Evolutionary conservation across 768 basidiomycete species (phyloP).

Genomic region (Hysterangium stoloniferum): DNA sequence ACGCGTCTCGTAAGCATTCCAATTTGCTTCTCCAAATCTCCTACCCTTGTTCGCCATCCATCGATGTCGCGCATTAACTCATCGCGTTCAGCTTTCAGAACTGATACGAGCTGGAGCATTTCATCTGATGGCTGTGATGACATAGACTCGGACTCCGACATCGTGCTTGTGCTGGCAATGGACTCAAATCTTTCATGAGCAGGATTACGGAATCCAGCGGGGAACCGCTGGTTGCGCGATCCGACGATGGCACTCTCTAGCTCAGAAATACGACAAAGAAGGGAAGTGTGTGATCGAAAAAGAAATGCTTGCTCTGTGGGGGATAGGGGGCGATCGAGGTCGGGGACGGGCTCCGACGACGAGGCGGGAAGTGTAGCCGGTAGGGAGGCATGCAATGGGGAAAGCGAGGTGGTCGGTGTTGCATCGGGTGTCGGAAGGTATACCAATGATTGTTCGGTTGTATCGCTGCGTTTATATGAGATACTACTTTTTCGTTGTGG

Average conservation of each 20-base stretch:
- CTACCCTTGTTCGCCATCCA: slow-evolving; percentile 74
- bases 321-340: slow-evolving; percentile 45
- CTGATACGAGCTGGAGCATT: slow-evolving; percentile 65
- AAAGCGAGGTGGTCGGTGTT: slow-evolving; percentile 48
- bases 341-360: slow-evolving; percentile 5
- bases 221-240: background rate
- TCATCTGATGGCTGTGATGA: slow-evolving; percentile 54
- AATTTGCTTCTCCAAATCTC: slow-evolving; percentile 66
- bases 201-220: background rate
- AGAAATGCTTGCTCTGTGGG: slow-evolving; percentile 79
- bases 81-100: slow-evolving; percentile 84
- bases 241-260: slow-evolving; percentile 59
- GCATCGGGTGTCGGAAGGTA: slow-evolving; percentile 67
- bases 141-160: slow-evolving; percentile 20
- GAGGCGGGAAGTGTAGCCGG: background rate
- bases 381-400: background rate
- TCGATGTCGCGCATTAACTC: slow-evolving; percentile 83
- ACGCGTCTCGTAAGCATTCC: slow-evolving; percentile 58
- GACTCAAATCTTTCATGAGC: slow-evolving; percentile 43
- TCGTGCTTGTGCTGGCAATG: slow-evolving; percentile 34
- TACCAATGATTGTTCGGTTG: slow-evolving; percentile 26
- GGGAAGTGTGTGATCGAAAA: slow-evolving; percentile 75
- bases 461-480: slow-evolving; percentile 45
- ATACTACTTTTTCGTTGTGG: slow-evolving; percentile 60
- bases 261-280: slow-evolving; percentile 75